Evolutionary conservation across 75 land plant species (phyloP).

Genomic region (Picea glauca): DNA sequence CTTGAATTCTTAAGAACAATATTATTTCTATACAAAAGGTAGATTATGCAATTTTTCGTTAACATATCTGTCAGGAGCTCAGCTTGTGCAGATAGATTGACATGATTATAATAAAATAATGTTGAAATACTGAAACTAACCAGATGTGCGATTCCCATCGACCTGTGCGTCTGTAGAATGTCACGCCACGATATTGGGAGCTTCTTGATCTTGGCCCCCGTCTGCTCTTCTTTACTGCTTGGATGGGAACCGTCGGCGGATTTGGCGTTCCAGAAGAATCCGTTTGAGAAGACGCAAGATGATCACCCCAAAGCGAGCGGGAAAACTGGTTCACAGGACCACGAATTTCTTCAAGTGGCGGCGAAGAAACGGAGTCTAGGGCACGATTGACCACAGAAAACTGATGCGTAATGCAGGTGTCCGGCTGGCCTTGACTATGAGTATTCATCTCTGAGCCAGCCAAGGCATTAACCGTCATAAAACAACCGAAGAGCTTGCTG

Average conservation of each 20-base stretch:
- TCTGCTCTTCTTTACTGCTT: slow-evolving; percentile 55
- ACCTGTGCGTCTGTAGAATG: slow-evolving; percentile 69
- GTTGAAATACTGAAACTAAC: slow-evolving; percentile 21
- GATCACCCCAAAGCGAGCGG: neutral
- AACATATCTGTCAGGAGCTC: neutral
- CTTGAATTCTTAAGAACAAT: neutral
- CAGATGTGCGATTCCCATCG: slow-evolving; percentile 79
- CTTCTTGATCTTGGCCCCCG: slow-evolving; percentile 71
- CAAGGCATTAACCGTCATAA: neutral
- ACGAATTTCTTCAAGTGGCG: neutral
- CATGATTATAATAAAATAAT: neutral
- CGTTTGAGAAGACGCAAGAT: too few species aligned
- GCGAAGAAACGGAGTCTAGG: neutral
- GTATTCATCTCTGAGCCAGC: too few species aligned
- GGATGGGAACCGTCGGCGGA: slow-evolving; percentile 21
- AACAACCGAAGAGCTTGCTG: neutral
- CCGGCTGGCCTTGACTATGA: neutral
- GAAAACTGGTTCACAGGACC: neutral
- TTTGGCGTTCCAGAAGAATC: too few species aligned
- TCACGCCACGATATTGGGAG: slow-evolving; percentile 75
- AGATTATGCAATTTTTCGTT: neutral
- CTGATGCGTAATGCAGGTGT: neutral
- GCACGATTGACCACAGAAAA: neutral
- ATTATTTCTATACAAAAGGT: neutral
- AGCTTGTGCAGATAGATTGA: neutral